phyloP scores from a whole-genome alignment of 2,329 filamentous ascomycete species.

The Dactylellina drechsleri region DNA sequence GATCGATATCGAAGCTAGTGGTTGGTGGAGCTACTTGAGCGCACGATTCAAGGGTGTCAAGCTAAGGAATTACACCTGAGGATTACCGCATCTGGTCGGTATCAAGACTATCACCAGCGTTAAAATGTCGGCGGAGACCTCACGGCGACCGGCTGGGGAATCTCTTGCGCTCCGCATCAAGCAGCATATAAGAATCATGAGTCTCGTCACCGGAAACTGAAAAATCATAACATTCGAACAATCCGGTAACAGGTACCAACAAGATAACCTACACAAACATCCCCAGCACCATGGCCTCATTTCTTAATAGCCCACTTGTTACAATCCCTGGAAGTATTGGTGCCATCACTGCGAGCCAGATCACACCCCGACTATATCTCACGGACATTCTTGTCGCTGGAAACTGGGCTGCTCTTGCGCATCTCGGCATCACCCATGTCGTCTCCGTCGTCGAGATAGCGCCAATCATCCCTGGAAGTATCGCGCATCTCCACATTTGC shows the following conservation, averaged over 20 bases:
- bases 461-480: neutral
- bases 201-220: constrained; percentile 11
- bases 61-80: too few relatives aligned
- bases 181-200: constrained; percentile 3
- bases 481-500: constrained; percentile 8
- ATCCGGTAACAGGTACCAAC: constrained; percentile 2
- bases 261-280: neutral
- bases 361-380: constrained; percentile 17
- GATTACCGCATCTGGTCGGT: too few relatives aligned
- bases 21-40: too few relatives aligned
- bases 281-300: neutral
- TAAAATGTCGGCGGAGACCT: neutral
- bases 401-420: constrained; percentile 7
- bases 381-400: neutral
- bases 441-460: constrained; percentile 16
- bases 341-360: constrained; percentile 14
- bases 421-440: constrained; percentile 11
- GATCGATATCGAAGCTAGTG: too few relatives aligned
- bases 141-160: neutral
- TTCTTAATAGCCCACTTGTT: constrained; percentile 1
- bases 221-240: constrained; percentile 5
- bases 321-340: constrained; percentile 10
- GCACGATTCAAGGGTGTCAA: too few relatives aligned
- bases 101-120: too few relatives aligned
- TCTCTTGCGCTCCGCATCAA: constrained; percentile 6